Percentiles rank a stretch among this genome's conserved stretches.
Conservation (phyloP, 169 alveolate species). For the Eimeria necatrix region DNA sequence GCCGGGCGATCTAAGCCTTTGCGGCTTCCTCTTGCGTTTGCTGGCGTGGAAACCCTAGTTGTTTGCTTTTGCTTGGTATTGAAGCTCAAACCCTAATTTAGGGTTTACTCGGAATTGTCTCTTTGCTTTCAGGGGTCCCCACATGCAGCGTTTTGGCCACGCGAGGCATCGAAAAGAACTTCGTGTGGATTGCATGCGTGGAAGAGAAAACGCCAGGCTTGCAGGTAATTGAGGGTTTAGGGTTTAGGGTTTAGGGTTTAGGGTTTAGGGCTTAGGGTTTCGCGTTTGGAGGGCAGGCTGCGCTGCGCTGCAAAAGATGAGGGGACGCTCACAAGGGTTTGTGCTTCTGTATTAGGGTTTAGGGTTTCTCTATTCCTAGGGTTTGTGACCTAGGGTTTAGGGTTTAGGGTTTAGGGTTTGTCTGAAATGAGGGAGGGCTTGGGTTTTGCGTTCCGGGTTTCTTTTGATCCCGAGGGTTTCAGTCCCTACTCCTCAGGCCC, state of each 20-base stretch:
- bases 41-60: too few relatives aligned
- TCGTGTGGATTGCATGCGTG: conserved; percentile 43
- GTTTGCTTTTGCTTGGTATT: too few relatives aligned
- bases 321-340: background rate
- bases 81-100: too few relatives aligned
- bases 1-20: too few relatives aligned
- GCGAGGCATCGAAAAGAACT: background rate
- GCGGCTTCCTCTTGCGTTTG: too few relatives aligned
- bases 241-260: conserved; percentile 57
- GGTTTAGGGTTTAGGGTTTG: background rate
- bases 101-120: too few relatives aligned
- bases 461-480: too few relatives aligned
- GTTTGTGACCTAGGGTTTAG: background rate
- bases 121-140: background rate
- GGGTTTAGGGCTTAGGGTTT: conserved; percentile 38
- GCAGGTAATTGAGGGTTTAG: conserved; percentile 21
- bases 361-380: background rate
- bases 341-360: background rate
- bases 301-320: background rate
- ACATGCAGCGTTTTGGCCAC: background rate
- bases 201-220: conserved; percentile 36
- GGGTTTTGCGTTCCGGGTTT: too few relatives aligned
- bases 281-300: background rate
- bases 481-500: background rate
- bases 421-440: too few relatives aligned